Conservation (phyloP, 2,329 filamentous ascomycete genomes). For the Tolypocladium sp. region DNA sequence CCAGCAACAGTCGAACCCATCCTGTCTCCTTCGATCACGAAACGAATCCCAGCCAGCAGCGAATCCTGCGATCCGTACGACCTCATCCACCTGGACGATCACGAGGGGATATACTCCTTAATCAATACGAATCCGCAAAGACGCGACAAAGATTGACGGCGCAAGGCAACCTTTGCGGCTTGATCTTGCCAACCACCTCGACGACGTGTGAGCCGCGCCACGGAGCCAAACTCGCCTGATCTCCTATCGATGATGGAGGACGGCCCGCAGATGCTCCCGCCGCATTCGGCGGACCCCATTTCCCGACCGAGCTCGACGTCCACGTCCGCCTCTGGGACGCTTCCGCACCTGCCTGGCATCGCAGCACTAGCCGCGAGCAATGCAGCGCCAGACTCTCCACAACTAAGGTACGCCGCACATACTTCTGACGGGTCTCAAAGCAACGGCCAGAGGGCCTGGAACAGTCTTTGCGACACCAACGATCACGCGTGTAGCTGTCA, state of each 20-base stretch:
- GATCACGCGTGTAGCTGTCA: not conserved
- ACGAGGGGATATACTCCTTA: not conserved
- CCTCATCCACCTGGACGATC: not conserved
- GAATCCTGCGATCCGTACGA: not conserved
- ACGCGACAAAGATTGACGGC: not conserved
- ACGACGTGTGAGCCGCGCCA: not conserved
- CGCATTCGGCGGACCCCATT: conserved; percentile 34
- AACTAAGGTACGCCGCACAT: conserved; percentile 31
- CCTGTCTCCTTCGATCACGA: not conserved
- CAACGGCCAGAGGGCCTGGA: not conserved
- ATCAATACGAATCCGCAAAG: not conserved
- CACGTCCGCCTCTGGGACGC: conserved; percentile 29
- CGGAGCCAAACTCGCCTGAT: not conserved
- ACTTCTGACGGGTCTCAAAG: not conserved
- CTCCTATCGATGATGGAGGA: conserved; percentile 33
- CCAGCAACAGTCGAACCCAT: not conserved
- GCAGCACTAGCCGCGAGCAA: conserved; percentile 33
- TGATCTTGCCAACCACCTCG: not conserved
- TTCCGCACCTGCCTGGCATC: conserved; percentile 37
- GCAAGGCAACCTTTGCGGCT: not conserved
- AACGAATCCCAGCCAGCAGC: not conserved
- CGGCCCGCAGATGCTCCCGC: conserved; percentile 26
- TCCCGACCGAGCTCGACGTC: conserved; percentile 42
- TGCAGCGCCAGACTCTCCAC: conserved; percentile 30
- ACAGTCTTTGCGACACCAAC: not conserved